A percentile compares a stretch with the other conserved stretches of the same genome.
These are phyloP conservation scores for Botrytis cinerea DNA, from an alignment of 2,329 filamentous ascomycete genomes.

Conservation along the genomic window DNA sequence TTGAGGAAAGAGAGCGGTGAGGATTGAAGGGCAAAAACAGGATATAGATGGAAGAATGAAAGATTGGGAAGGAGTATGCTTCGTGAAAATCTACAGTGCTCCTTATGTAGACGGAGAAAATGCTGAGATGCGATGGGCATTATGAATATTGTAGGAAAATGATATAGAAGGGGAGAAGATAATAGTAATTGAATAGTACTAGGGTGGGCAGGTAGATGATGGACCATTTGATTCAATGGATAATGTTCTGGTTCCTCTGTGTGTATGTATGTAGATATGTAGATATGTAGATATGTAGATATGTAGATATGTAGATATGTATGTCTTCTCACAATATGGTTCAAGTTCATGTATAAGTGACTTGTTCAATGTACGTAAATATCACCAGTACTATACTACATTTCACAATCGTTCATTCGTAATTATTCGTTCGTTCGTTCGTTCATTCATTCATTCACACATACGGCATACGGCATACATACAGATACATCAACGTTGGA, in stretches of 20 bases:
- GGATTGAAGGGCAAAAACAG: background rate
- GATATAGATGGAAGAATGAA: background rate
- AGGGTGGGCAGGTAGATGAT: background rate
- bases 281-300: no score
- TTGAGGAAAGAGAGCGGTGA: slow-evolving; percentile 4
- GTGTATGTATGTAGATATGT: background rate
- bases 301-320: background rate
- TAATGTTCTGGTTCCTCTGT: background rate
- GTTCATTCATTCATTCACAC: background rate
- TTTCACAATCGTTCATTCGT: background rate
- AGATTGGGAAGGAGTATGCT: background rate
- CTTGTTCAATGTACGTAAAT: background rate
- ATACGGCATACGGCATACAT: background rate
- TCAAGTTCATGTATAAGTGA: background rate
- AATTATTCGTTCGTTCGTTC: background rate
- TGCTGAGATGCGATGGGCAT: background rate
- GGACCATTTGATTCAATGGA: background rate
- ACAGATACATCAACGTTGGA: background rate
- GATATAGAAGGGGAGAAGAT: background rate
- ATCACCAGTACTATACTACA: background rate
- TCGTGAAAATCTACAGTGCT: background rate
- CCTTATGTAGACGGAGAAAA: background rate
- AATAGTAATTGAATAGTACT: background rate
- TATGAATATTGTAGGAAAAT: background rate
- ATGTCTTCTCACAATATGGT: background rate